phyloP scores from a whole-genome alignment of 768 basidiomycete species.

The Pulveroboletus sp. region DNA sequence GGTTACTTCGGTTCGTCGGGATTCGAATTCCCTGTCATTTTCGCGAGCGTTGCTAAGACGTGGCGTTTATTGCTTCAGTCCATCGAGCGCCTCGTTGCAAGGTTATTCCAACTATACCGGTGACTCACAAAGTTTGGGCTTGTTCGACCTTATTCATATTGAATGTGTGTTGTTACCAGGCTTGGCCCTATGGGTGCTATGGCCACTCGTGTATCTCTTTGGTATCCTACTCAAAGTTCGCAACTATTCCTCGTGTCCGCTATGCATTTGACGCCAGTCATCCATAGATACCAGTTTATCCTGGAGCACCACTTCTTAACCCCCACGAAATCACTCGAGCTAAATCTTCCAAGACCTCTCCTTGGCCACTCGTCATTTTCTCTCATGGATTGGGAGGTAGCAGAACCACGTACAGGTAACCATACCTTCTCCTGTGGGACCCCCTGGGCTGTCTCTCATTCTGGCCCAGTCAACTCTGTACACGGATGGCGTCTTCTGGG shows the following conservation, averaged over 20 bases:
- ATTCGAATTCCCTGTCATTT: neutral
- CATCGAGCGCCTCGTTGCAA: conserved; percentile 40
- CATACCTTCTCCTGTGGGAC: neutral
- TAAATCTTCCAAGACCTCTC: conserved; percentile 20
- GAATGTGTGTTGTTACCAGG: conserved; percentile 10
- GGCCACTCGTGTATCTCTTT: conserved; percentile 50
- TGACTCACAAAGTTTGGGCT: conserved; percentile 14
- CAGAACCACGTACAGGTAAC: conserved; percentile 63
- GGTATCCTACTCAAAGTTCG: conserved; percentile 46
- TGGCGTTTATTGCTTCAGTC: conserved; percentile 20
- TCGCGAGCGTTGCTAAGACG: conserved; percentile 1
- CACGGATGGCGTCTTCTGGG: conserved; percentile 70
- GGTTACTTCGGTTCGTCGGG: conserved; percentile 51
- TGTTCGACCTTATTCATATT: neutral
- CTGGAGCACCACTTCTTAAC: conserved; percentile 50
- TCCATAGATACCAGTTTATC: conserved; percentile 52
- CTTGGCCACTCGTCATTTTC: conserved; percentile 80
- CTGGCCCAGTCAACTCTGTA: conserved; percentile 58
- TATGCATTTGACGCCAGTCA: neutral
- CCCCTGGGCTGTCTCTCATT: neutral
- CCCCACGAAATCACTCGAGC: conserved; percentile 2
- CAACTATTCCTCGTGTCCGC: neutral
- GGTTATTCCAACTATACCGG: conserved; percentile 53
- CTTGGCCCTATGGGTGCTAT: conserved; percentile 27
- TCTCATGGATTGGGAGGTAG: conserved; percentile 81